Base-by-base conservation (phyloP, 2,329 filamentous ascomycete genomes). In the Scolecobasidium constrictum region DNA sequence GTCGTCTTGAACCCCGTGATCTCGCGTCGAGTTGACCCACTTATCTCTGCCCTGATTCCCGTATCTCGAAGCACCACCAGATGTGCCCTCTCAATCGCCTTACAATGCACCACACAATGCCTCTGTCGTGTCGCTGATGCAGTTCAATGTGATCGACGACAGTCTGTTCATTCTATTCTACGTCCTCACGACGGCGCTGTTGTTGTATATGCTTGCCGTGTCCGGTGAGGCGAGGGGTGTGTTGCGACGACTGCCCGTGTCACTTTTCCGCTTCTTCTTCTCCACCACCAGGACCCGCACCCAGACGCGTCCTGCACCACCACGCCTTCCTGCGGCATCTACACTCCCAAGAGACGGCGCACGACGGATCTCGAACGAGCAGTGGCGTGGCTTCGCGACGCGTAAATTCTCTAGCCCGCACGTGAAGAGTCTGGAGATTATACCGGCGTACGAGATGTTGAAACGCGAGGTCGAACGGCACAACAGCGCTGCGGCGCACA, bases 151-250 rank as follows among this genome's bases (percentile, higher is more conserved):
- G 16, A 23, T 22, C 37, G 38, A 18, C 38, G 18, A 21, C 37
- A 15, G 34, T 16, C 47, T 45, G 15, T 52, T 47, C 35, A 54
- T 46, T 52, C 51, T 48, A 42, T 54, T 59, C 45, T 43, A 52
- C 40, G 28, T 52, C 33, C 13, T 42, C 9, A n/a, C 40, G 31
- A 35, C 23, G 28, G 51, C 48, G 19, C 42, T 49, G 16, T 44
- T 59, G 39, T 23, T 58, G 41, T 59, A 53, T 60, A 63, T 59
- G 55, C 63, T 64, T 60, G 58, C 63, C 51, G 45, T 50, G 47
- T 51, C 49, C 28, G 49, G 55, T 33, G 31, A 38, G 31, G 50
- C 50, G 45, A 46, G 55, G 47, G 52, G 57, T 54, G 59, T 57
- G 53, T 53, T 55, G 47, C 50, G 56, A 48, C 56, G 57, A 53